Evolutionary conservation across 768 basidiomycete species (phyloP).

Genomic region (Pholiota microspora): DNA sequence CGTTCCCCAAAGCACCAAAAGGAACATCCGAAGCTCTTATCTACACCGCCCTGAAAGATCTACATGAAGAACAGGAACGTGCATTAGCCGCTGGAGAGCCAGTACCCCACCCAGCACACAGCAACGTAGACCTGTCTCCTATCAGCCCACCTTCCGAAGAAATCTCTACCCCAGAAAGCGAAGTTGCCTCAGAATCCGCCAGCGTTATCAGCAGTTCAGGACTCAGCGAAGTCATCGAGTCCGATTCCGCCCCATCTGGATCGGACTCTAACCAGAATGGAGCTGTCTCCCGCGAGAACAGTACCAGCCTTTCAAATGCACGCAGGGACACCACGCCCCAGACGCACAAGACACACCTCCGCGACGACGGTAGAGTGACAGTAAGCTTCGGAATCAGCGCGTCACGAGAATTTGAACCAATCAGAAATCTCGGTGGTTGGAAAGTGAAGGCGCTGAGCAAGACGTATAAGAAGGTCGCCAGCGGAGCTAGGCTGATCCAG

Average conservation of each 20-base stretch:
- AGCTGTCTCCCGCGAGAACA: not conserved
- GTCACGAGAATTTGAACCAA: slow-evolving; percentile 34
- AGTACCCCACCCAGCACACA: slow-evolving; percentile 18
- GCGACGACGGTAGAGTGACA: slow-evolving; percentile 24
- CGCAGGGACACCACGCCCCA: not conserved
- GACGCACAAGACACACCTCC: not conserved
- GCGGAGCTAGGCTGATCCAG: slow-evolving; percentile 35
- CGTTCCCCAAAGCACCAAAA: slow-evolving; percentile 51
- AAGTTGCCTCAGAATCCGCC: not conserved
- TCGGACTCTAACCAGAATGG: too few relatives aligned
- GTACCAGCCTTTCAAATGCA: not conserved
- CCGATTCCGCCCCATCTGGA: too few relatives aligned
- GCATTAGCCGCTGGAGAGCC: slow-evolving; percentile 8
- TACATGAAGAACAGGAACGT: slow-evolving; percentile 31
- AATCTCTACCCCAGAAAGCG: not conserved
- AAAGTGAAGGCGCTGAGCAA: slow-evolving; percentile 41
- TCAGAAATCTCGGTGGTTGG: slow-evolving; percentile 46
- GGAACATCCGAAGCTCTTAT: slow-evolving; percentile 56
- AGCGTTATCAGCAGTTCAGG: not conserved
- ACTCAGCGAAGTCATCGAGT: not conserved
- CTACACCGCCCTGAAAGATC: slow-evolving; percentile 40
- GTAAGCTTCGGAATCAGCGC: slow-evolving; percentile 52
- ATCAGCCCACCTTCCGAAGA: not conserved
- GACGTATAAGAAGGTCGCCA: slow-evolving; percentile 39
- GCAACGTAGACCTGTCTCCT: slow-evolving; percentile 4